Evolutionary conservation across 2,329 filamentous ascomycete species (phyloP), one percentile per base, ranked within the genome.

Genomic region (Cordyceps tenuipes): DNA sequence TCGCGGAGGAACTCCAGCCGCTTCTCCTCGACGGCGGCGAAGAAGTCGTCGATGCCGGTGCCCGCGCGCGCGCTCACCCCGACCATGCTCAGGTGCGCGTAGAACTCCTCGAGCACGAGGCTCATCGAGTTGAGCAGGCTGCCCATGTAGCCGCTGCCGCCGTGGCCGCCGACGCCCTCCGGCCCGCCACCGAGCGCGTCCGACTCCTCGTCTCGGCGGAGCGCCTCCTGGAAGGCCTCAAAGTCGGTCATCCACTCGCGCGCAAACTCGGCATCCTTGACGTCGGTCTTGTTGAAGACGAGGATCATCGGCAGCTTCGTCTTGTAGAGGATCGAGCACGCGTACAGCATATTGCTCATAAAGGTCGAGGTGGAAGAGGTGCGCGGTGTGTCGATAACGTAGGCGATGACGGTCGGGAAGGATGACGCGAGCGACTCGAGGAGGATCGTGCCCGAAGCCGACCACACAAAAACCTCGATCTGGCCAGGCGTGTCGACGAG

Each of bases 221-320:
- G 79, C 0, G 95, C 93, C 17, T 84, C 84, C 71, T 97, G 94
- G 76, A 99, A 99, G 0, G 89, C 86, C 65, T 99, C 94, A 69
- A 97, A 99, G 73, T 99, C 93, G 6, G 92, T 96, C 94, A 99
- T 99, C 94, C 95, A 99, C 71, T 97, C 91, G 76, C 93, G 94
- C 1, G 92, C 94, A 69, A 96, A 96, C 29, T 84, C 82, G 0
- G 91, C 90, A 68, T 95, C 89, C 72, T 96, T 91, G 47, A 96
- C 91, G 69, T 99, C 94, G 0, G 92, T 97, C 78, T 99, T 99
- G 80, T 99, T 99, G 81, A 99, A 97, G 12, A 99, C 94, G 8
- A 99, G 78, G 58, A 99, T 95, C 94, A 99, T 99, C 26, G 94
- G 94, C 0, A 99, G 80, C 72, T 96, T 96, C 2, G 93, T 97